Evolutionary conservation across 140 eudicot species (phyloP), one percentile per base, ranked within the genome.

Genomic region (Stevia rebaudiana): DNA sequence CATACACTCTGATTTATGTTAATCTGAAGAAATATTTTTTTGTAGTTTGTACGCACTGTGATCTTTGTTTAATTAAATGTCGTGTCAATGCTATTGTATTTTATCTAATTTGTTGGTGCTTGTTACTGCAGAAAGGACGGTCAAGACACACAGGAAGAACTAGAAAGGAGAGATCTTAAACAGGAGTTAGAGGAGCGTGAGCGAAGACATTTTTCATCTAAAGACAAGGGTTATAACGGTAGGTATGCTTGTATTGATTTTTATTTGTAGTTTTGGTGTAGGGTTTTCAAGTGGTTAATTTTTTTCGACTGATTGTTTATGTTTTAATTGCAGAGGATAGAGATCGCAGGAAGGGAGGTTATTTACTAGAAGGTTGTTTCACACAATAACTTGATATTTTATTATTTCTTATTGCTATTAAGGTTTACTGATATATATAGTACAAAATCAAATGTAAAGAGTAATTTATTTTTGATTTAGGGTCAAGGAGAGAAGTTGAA

Each of bases 61-160:
- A 13, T 54, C 18, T 25, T 28, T 25, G 1, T 13, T 25, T 25
- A 28, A 13, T 22, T 52, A 52, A 23, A 54, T 25, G 40, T 2
- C 3, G 43, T 31, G 42, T 30, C 13, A 31, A 30, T 28, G 24
- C 1, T 55, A 37, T 31, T 54, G 61, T 21, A 4, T 55, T 15
- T 31, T 21, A n/a, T n/a, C n/a, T n/a, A n/a, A n/a, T 25, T 33
- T 25, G 16, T 10, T 21, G 50, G 17, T 63, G 42, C 33, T 35
- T 16, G 11, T 55, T 69, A 9, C 47, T 56, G 44, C 92, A 91
- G 98, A 71, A 85, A 75, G 82, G 96, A 92, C n/a, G 98, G 98
- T 49, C 99, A 94, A 71, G 97, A 94, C 78, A 94, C 99, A 43
- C 90, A 94, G 33, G 95, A 88, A 44, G 99, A 94, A 74, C 46